Evolutionary conservation across 345 rosid genomes (phyloP).

Genomic region (Trapa incisa): DNA sequence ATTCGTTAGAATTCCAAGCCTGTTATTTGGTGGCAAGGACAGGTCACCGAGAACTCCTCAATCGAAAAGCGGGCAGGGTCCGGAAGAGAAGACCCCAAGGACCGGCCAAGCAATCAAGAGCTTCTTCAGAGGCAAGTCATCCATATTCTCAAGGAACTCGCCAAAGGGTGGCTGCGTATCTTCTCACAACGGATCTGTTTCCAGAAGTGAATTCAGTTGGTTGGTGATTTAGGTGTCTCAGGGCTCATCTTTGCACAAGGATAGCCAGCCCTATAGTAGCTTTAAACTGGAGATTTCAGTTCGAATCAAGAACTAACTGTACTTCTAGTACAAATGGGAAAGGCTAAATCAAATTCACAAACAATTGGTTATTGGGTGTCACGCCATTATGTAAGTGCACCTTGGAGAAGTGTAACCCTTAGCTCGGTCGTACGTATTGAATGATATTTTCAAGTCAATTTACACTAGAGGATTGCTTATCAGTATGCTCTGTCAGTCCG

Average conservation of each 20-base stretch:
- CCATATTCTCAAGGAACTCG: not conserved
- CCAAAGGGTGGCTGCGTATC: not conserved
- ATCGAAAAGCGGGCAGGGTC: not conserved
- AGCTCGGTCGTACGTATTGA: not conserved
- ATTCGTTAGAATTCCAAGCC: not conserved
- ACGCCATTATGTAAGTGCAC: too few relatives aligned
- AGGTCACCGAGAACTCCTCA: not conserved
- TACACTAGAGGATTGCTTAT: too few relatives aligned
- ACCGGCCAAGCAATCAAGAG: not conserved
- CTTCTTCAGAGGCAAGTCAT: conserved; percentile 1
- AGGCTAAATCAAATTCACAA: too few relatives aligned
- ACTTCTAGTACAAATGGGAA: too few relatives aligned
- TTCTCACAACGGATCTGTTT: not conserved
- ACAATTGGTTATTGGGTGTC: too few relatives aligned
- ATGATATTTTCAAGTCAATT: too few relatives aligned
- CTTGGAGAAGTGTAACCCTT: not conserved
- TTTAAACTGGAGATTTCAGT: too few relatives aligned
- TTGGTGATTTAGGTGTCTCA: not conserved
- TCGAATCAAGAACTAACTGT: too few relatives aligned
- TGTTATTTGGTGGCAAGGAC: not conserved
- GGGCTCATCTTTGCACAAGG: too few relatives aligned
- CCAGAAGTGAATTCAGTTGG: conserved; percentile 2
- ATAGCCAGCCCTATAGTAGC: too few relatives aligned
- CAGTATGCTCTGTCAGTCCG: too few relatives aligned
- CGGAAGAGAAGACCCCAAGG: not conserved